phyloP scores from a whole-genome alignment of 345 rosid genomes.

The Eucalyptus curtisii region DNA sequence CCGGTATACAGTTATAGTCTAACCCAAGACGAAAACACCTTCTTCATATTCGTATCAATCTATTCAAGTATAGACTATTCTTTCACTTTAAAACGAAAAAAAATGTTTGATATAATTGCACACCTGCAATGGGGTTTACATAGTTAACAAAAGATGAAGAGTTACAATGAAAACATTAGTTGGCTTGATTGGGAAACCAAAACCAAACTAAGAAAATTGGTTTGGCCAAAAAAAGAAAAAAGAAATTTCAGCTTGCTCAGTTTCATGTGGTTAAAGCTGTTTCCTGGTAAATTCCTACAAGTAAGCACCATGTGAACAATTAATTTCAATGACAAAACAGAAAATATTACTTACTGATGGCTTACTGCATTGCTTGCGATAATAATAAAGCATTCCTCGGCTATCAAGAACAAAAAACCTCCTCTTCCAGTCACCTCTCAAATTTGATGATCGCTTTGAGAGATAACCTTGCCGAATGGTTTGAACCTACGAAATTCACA shows the following conservation, averaged over 20 bases:
- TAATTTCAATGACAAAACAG: neutral
- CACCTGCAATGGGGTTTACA: neutral
- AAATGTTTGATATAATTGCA: neutral
- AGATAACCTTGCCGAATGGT: conserved; percentile 98
- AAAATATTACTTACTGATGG: conserved; percentile 59
- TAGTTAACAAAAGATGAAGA: neutral
- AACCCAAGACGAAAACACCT: neutral
- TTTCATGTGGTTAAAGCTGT: neutral
- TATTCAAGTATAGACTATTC: neutral
- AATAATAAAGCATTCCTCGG: conserved; percentile 97
- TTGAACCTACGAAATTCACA: conserved; percentile 54
- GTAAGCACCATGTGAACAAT: neutral
- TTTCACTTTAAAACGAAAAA: neutral
- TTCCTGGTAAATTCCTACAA: neutral
- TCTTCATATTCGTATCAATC: neutral
- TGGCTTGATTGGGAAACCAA: neutral
- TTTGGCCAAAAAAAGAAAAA: neutral
- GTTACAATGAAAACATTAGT: neutral
- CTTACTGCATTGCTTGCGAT: conserved; percentile 82
- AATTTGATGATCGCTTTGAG: conserved; percentile 88
- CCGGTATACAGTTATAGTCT: neutral
- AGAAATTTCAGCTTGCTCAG: neutral
- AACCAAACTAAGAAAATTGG: neutral
- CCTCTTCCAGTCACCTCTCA: conserved; percentile 99
- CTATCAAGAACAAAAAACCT: conserved; percentile 99